Base-by-base conservation (phyloP, 345 rosid genomes). In the Pugionium dolabratum region DNA sequence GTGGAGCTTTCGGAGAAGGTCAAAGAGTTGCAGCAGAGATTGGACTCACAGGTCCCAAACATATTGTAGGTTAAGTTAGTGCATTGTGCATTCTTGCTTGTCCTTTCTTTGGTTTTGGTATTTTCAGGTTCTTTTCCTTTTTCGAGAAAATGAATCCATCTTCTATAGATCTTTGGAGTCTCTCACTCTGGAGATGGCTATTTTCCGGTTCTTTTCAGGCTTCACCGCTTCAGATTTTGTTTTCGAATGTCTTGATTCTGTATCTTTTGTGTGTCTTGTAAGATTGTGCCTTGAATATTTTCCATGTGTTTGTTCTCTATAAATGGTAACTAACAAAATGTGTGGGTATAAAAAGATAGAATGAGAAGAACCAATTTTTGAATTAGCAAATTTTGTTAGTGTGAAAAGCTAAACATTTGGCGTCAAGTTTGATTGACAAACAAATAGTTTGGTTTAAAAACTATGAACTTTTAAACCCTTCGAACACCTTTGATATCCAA, bases 41-140 rank as follows among this genome's bases (percentile, higher is more conserved):
- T 94, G 84, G 90, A 88, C 60, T 84, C 85, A 28, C 97, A 94
- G 82, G 84, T 94, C 4, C 99, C 93, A 8, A 80, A 76, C 77
- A 87, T 94, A 81, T 85, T 88, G 86, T 94, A 94, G 99, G 83
- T 72, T 51, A 54, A 54, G 56, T 78, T 79, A 67, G 82, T 59
- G 3, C 66, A 71, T 64, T 88, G 93, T 88, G 89, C 78, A 91
- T 82, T 80, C 79, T 80, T 51, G 53, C 36, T 36, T 42, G 52
- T 34, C 6, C 42, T 39, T 39, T 7, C 2, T 7, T 25, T 28
- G 4, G 30, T 39, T 7, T 25, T 28, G 4, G 30, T 36, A 9
- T 70, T 11, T 53, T 30, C 28, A 1, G 54, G 47, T 28, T 70
- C 37, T 43, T 54, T 9, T 34, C n/a, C 27, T 66, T 46, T 58